Evolutionary conservation across 345 rosid genomes (phyloP), one percentile per base, ranked within the genome.

Genomic region (Theobroma cacao): DNA sequence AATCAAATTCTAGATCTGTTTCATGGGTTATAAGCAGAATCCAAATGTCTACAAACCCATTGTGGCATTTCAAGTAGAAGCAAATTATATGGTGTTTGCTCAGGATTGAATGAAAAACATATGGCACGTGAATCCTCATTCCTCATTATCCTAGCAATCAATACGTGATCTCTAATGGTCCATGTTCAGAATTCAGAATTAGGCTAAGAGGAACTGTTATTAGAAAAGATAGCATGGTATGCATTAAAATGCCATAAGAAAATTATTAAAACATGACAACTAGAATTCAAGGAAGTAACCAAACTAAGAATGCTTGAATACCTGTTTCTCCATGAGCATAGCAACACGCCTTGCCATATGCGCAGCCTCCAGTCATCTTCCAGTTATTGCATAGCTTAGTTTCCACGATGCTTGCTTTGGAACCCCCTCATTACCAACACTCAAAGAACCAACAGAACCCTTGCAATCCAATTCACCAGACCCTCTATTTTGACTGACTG

Each of bases 301-400:
- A 31, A 52, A 28, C 11, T 7, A 17, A 31, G 40, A 22, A 34
- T 58, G 40, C 30, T 22, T 12, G 43, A 31, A 41, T 72, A 79
- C 82, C 79, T 69, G 67, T 71, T 56, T 14, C 59, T 47, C 78
- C 82, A 72, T 82, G 75, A 76, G 85, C 78, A 47, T 71, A 82
- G 64, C 26, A 36, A 65, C 82, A 76, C 0, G 40, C 61, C 11
- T 79, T 65, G n/a, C 75, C 82, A 22, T 64, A 58, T 22, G 73
- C 10, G 78, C 80, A 82, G 56, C 75, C 45, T 63, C 65, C 80
- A 7, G 18, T 71, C 58, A 34, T 64, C 75, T 71, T 52, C 80
- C 80, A 79, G 11, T 76, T 75, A 17, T 36, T 45, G 50, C 80
- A 76, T 3, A 71, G 82, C 52, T 66, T 82, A 43, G 34, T 79